Conservation (phyloP, 805 yeast genomes). For the Teunomyces kruisii region DNA sequence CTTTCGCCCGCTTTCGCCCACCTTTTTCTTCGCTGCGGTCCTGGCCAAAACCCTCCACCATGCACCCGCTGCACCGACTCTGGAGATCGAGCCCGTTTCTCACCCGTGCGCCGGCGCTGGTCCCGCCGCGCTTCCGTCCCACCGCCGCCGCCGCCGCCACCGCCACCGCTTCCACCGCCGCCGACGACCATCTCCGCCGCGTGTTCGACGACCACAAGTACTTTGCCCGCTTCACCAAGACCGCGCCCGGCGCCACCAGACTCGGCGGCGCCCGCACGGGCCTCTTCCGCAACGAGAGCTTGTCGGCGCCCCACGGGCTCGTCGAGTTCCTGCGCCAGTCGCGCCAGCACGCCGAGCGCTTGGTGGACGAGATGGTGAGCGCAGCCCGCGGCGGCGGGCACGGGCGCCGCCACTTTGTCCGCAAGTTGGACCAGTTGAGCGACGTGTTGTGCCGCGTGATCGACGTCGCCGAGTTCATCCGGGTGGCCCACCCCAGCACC, state of each 20-base stretch:
- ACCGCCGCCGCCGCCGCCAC: not conserved
- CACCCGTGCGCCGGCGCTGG: not conserved
- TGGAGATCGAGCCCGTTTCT: slow-evolving; percentile 3
- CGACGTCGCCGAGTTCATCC: slow-evolving; percentile 87
- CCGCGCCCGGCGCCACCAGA: slow-evolving; percentile 10
- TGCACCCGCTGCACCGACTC: slow-evolving; percentile 3
- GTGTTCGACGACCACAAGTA: slow-evolving; percentile 63
- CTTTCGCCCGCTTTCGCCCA: too few relatives aligned
- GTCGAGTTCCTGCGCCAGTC: slow-evolving; percentile 65
- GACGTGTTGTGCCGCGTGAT: slow-evolving; percentile 90
- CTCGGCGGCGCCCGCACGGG: slow-evolving; percentile 43
- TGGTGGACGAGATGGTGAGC: slow-evolving; percentile 56
- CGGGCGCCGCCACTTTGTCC: slow-evolving; percentile 49
- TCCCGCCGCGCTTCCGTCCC: not conserved
- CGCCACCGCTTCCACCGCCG: not conserved
- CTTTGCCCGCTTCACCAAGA: slow-evolving; percentile 52
- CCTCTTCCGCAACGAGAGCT: slow-evolving; percentile 69
- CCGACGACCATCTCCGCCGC: slow-evolving; percentile 30
- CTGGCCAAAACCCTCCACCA: not conserved
- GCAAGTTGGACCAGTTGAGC: slow-evolving; percentile 77
- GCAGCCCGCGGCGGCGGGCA: slow-evolving; percentile 38
- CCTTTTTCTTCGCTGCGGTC: too few relatives aligned
- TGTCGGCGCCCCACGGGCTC: slow-evolving; percentile 71
- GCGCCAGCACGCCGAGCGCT: slow-evolving; percentile 58
- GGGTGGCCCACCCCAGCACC: slow-evolving; percentile 81